phyloP scores from a whole-genome alignment of 2,329 filamentous ascomycete genomes.

The Teratosphaeria pseudoeucalypti region DNA sequence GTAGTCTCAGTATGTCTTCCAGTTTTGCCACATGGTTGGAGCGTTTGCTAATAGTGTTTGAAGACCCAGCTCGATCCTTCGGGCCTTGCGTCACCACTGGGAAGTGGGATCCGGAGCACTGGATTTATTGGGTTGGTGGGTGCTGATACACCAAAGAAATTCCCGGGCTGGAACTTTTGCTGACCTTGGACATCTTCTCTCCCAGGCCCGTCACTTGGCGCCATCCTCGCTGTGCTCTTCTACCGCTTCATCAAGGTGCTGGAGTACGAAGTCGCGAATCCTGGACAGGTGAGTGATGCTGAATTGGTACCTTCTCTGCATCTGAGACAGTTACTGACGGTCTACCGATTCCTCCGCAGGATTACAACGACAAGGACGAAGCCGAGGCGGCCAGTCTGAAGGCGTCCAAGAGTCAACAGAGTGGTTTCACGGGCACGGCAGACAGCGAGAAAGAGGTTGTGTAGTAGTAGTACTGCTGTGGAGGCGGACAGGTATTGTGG shows the following conservation, averaged over 20 bases:
- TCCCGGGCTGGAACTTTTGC: neutral
- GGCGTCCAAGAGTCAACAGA: neutral
- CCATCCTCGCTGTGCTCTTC: constrained; percentile 25
- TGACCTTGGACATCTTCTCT: neutral
- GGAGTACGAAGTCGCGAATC: constrained; percentile 34
- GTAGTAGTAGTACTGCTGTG: neutral
- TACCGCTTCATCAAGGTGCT: constrained; percentile 31
- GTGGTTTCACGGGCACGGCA: neutral
- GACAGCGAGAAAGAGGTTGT: constrained; percentile 1
- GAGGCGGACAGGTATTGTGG: neutral
- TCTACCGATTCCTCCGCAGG: neutral
- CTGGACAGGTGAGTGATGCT: constrained; percentile 9
- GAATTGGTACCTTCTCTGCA: no score
- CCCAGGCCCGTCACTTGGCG: constrained; percentile 1
- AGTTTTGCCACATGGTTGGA: no score
- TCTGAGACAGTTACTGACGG: neutral
- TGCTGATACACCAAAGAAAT: neutral
- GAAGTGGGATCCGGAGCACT: constrained; percentile 20
- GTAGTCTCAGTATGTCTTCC: constrained; percentile 22
- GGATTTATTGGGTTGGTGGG: constrained; percentile 20
- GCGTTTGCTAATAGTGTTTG: constrained; percentile 12
- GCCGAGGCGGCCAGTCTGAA: constrained; percentile 2
- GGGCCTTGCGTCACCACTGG: constrained; percentile 21
- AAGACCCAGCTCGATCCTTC: constrained; percentile 21
- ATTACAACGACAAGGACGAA: constrained; percentile 1